phyloP scores from a whole-genome alignment of 2,329 filamentous ascomycete genomes.

The Pyricularia sp. region DNA sequence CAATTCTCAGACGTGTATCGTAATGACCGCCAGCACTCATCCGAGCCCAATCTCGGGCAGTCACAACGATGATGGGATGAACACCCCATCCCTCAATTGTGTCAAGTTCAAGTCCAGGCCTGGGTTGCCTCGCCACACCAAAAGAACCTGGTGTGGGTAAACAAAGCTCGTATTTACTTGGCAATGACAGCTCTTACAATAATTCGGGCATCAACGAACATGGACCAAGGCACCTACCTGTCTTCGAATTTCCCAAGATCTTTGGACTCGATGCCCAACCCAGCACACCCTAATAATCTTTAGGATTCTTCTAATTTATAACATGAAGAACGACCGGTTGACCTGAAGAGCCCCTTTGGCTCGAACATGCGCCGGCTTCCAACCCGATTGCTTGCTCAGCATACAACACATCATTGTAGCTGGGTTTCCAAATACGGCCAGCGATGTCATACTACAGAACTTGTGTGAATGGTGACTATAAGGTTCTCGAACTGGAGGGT shows the following conservation, averaged over 20 bases:
- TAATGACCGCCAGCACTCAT: not conserved
- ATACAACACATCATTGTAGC: not conserved
- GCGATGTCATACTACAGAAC: not conserved
- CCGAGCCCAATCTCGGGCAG: not conserved
- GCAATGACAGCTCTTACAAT: not conserved
- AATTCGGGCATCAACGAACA: not conserved
- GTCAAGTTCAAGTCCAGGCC: not conserved
- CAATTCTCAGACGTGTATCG: not conserved
- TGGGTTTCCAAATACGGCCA: not conserved
- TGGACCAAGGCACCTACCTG: not conserved
- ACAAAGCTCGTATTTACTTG: not conserved
- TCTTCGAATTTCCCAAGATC: not conserved
- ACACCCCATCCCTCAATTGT: not conserved
- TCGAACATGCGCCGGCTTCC: not conserved
- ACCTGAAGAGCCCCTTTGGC: not conserved
- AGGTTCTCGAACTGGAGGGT: not conserved
- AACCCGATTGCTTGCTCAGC: not conserved
- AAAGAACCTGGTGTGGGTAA: not conserved
- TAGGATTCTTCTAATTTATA: not conserved
- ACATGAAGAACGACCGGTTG: not conserved
- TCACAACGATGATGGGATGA: not conserved
- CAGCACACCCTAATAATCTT: not conserved
- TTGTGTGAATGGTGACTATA: not conserved
- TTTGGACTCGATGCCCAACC: not conserved
- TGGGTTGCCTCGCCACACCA: not conserved